Percentiles rank a stretch among this genome's conserved stretches.
These are phyloP conservation scores for Lactarius pseudohatsudake DNA, from an alignment of 768 basidiomycete genomes.

Conservation along the genomic window DNA sequence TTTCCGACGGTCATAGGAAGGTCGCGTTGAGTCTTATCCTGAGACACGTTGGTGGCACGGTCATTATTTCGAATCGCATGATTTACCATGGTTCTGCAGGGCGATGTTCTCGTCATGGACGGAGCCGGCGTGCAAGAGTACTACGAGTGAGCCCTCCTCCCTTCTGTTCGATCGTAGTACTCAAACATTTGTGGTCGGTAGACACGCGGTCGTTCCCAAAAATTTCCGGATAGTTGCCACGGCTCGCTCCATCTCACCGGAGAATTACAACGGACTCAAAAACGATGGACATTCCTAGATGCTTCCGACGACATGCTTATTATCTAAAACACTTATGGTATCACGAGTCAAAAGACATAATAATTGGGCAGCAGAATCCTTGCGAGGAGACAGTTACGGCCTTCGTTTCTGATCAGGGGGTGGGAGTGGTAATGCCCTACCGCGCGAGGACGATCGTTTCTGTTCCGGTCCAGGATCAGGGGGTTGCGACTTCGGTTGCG, in stretches of 20 bases:
- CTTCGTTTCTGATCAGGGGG: slow-evolving; percentile 18
- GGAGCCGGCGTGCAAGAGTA: slow-evolving; percentile 62
- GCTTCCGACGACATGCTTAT: not conserved
- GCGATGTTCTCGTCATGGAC: slow-evolving; percentile 78
- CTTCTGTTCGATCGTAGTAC: slow-evolving; percentile 4
- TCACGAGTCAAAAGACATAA: not conserved
- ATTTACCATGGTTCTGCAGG: slow-evolving; percentile 43
- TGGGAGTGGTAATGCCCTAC: slow-evolving; percentile 21
- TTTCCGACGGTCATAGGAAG: slow-evolving; percentile 31
- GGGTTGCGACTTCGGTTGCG: slow-evolving; percentile 11
- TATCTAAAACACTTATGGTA: slow-evolving; percentile 1
- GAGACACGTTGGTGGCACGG: slow-evolving; percentile 54
- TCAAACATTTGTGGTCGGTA: slow-evolving; percentile 33
- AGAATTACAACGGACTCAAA: slow-evolving; percentile 21
- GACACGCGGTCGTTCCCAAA: slow-evolving; percentile 72
- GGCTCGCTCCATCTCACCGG: slow-evolving; percentile 58
- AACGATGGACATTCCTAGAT: not conserved
- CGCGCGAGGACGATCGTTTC: slow-evolving; percentile 11
- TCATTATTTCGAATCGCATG: not conserved
- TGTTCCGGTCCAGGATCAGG: slow-evolving; percentile 13
- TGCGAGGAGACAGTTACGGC: not conserved
- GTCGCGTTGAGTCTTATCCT: slow-evolving; percentile 57
- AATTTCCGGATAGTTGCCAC: slow-evolving; percentile 82
- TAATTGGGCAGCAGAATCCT: not conserved
- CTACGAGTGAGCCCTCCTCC: slow-evolving; percentile 57